Evolutionary conservation across 163 green algal species (phyloP), one percentile per base, ranked within the genome.

Genomic region (Chlorella variabilis): DNA sequence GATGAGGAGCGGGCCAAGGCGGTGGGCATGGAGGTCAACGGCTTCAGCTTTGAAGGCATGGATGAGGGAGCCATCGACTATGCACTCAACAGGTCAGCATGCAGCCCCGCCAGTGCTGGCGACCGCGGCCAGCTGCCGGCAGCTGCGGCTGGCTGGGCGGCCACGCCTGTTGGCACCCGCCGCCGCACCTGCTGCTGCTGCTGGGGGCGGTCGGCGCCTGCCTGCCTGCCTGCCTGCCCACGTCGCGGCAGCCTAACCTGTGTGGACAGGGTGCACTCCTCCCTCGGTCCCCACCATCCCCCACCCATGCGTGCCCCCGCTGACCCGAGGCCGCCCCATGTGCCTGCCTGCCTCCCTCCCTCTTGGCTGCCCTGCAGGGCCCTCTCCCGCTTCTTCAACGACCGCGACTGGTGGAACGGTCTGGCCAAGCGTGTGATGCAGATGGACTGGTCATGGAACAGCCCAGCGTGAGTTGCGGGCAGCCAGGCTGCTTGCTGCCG

Each of bases 371-470:
- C 11, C 45, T 42, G 76, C 77, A 88, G 95, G 62, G 93, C 90
- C 15, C 68, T 98, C 31, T 84, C 84, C 38, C 83, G 66, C n/a
- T 96, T 71, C 65, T 97, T 93, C 82, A 90, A 88, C 31, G 91
- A 95, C 73, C 77, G 76, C 45, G 70, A 84, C 7, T 71, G 39
- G 71, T 89, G 85, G 85, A 78, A 81, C 34, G 31, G 41, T 29
- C 77, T 89, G 34, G 87, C 83, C 83, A 92, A 87, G 78, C 70
- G 87, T 11, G 78, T 66, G 34, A 89, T 97, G 81, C 83, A 89
- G 83, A 33, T 70, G 48, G 96, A 99, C 87, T 98, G 95, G 94
- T 91, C 68, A 65, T 99, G 96, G 96, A 94, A 92, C 87, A 85
- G n/a, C n/a, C n/a, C n/a, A n/a, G n/a, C n/a, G n/a, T n/a, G n/a